Evolutionary conservation across 2,329 filamentous ascomycete genomes (phyloP).

Genomic region (Claviceps sp.): DNA sequence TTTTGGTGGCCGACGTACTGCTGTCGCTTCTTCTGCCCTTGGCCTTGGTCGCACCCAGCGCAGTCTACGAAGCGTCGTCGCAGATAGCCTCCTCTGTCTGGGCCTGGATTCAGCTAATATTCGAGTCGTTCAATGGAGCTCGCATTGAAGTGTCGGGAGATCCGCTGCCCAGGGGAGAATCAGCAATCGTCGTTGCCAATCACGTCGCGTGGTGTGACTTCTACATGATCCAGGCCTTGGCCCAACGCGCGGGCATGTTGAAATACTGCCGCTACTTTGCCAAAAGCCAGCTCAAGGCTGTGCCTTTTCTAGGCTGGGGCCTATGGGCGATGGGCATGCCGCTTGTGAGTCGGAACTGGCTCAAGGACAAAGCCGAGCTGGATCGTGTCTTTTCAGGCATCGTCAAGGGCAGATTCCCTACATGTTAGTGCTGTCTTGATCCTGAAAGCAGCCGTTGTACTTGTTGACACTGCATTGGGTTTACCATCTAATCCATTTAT

Average conservation of each 20-base stretch:
- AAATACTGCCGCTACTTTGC: slow-evolving; percentile 49
- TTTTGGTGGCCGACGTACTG: slow-evolving; percentile 36
- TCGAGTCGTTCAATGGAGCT: slow-evolving; percentile 39
- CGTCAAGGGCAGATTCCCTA: slow-evolving; percentile 37
- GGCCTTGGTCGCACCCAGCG: slow-evolving; percentile 31
- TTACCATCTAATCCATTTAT: background rate
- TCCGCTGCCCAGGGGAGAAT: slow-evolving; percentile 37
- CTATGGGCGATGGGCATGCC: slow-evolving; percentile 54
- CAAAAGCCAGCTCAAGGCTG: slow-evolving; percentile 43
- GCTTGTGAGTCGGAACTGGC: slow-evolving; percentile 47
- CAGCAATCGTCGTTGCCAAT: slow-evolving; percentile 46
- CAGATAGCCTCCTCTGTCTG: slow-evolving; percentile 39
- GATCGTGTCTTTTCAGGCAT: slow-evolving; percentile 43
- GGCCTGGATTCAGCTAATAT: slow-evolving; percentile 44
- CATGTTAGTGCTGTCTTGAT: slow-evolving; percentile 30
- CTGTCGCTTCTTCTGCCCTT: slow-evolving; percentile 36
- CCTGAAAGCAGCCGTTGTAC: background rate
- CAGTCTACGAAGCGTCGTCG: slow-evolving; percentile 42
- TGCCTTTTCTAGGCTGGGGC: slow-evolving; percentile 51
- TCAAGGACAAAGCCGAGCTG: slow-evolving; percentile 40
- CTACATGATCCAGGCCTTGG: slow-evolving; percentile 49
- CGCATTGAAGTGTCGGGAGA: slow-evolving; percentile 40
- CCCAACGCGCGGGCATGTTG: slow-evolving; percentile 41
- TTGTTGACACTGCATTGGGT: background rate
- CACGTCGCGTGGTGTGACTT: slow-evolving; percentile 51